Evolutionary conservation across 805 yeast genomes (phyloP), one percentile per base, ranked within the genome.

Genomic region (Yarrowia sp.): DNA sequence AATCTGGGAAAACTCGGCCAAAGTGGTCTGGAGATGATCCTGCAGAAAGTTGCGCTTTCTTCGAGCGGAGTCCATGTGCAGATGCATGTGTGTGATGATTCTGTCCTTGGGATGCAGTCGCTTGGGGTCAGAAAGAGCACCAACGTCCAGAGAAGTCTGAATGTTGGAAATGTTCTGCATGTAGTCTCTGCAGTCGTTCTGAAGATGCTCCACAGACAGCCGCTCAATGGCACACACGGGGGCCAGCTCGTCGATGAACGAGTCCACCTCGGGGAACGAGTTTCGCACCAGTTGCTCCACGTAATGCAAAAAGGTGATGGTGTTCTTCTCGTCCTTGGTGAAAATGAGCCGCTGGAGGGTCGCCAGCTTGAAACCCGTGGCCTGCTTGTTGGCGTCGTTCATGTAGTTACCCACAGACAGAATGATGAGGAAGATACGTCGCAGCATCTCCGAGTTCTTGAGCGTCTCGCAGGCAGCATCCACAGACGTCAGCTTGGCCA

Each of bases 301-400:
- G 77, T 93, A 93, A 76, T 96, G 97, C 74, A 95, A 79, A 75
- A 95, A 93, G 1, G 97, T 91, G 88, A 90, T 87, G 7, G 92
- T 85, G 76, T 94, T 93, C 70, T 87, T 85, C 36, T 89, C 92
- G 78, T 94, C 97, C 76, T 95, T 95, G 79, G 96, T 88, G 73
- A 96, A 92, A 41, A 89, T 91, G 70, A 95, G 83, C 73, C 98
- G 82, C 75, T 92, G 97, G 67, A 95, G 82, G n/a, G 97, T 91
- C 55, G 91, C 89, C 70, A 95, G 81, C 74, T 90, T 89, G 83
- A 96, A 96, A 3, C 99, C 99, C 72, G 86, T 84, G 0, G 98
- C 98, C 77, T 92, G 97, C 74, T 92, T 93, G 2, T 91, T 83
- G n/a, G 87, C 82, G 74, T 92, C 97, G 77, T 96, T 95, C 99